Base-by-base conservation (phyloP, 2,329 filamentous ascomycete species). In the Orbilia brochopaga region DNA sequence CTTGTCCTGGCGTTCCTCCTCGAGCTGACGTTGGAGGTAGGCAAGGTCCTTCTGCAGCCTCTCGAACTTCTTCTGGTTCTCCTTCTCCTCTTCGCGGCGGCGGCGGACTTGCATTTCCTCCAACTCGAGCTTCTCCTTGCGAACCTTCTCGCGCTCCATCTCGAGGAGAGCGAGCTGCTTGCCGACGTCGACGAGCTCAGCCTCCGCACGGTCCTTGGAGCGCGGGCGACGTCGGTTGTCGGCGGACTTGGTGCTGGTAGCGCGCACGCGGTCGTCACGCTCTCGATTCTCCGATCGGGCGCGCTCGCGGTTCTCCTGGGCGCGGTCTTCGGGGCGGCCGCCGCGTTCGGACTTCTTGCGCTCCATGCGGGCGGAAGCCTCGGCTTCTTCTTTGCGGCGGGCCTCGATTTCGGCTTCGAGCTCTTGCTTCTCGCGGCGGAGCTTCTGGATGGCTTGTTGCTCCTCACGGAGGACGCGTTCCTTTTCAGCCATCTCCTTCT, bases 161-260 rank as follows among this genome's bases (percentile, higher is more conserved):
- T 72, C 67, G n/a, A 72, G 50, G 44, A 72, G 67, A 7, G 67
- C 67, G 37, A 65, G 56, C 60, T 72, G 67, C 37, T 72, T 72
- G 17, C 60, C 67, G 42, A 72, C 67, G 27, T 72, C 67, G 19
- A 72, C 60, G 1, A 72, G 60, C 10, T 72, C 67, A n/a, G 67
- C 67, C 35, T 73, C 69, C 13, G 69, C 61, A 37, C 63, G 62
- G 35, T 67, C 69, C 46, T 73, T 73, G 27, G 69, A 67, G 37
- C 67, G 44, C 40, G 69, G 62, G 32, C 61, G 69, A 15, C 69
- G 69, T 32, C 62, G 52, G 40, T 54, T 62, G 30, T 67, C 69
- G 6, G 61, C 69, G 17, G 69, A 73, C 35, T 67, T 73, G 19
- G 69, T 73, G 48, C 69, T 73, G 2, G 46, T 37, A 17, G 63